Percentiles rank a stretch among this genome's conserved stretches.
Conservation (phyloP, 2,329 filamentous ascomycete species). For the Sporothrix phasma region DNA sequence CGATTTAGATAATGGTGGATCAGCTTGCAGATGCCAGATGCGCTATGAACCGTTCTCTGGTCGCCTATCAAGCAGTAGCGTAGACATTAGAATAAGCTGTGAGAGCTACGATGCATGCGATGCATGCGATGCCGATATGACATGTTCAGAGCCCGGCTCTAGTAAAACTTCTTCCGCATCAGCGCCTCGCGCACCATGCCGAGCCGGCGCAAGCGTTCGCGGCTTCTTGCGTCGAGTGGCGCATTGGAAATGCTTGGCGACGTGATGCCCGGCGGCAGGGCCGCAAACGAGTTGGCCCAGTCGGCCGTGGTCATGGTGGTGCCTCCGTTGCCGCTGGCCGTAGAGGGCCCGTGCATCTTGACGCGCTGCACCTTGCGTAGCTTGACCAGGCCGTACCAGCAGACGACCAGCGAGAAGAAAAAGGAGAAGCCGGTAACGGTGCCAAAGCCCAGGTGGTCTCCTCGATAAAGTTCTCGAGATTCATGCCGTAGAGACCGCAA, state of each 20-base stretch:
- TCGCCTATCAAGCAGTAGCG: background rate
- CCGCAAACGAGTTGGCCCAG: conserved; percentile 9
- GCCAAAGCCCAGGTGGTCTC: conserved; percentile 76
- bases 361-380: conserved; percentile 50
- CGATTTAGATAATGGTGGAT: background rate
- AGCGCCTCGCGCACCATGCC: conserved; percentile 25
- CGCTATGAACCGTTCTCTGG: background rate
- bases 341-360: conserved; percentile 24
- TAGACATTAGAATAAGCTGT: background rate
- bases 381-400: conserved; percentile 72
- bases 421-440: conserved; percentile 63
- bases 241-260: conserved; percentile 33
- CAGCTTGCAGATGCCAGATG: background rate
- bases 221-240: conserved; percentile 40
- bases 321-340: background rate
- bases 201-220: conserved; percentile 40
- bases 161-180: conserved; percentile 18
- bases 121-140: too few species aligned
- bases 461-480: conserved; percentile 96
- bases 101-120: background rate
- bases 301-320: background rate
- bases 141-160: background rate
- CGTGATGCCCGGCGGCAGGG: conserved; percentile 1
- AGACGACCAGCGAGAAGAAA: conserved; percentile 65
- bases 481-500: conserved; percentile 99